Conservation (phyloP, 345 rosid genomes). For the Citropsis articulata region DNA sequence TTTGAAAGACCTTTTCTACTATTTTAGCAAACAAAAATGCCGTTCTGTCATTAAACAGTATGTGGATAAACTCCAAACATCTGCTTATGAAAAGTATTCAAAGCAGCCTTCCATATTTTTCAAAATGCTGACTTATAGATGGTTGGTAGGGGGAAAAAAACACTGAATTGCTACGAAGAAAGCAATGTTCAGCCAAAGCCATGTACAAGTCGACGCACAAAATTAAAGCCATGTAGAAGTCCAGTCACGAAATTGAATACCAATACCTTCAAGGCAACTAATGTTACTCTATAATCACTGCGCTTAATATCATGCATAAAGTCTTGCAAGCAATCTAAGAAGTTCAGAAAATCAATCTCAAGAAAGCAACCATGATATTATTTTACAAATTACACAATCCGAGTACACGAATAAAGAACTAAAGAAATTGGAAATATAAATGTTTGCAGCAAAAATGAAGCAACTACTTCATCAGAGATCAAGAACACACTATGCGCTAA, state of each 20-base stretch:
- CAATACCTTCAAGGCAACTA: background rate
- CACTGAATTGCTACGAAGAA: background rate
- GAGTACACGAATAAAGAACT: background rate
- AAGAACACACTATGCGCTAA: background rate
- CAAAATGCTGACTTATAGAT: background rate
- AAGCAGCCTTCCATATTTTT: background rate
- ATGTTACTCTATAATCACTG: background rate
- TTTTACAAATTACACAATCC: background rate
- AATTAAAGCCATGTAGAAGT: background rate
- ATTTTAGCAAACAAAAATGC: background rate
- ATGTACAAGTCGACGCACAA: background rate
- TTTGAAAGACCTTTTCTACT: background rate
- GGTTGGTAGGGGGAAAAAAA: too few species aligned
- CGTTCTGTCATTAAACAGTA: background rate
- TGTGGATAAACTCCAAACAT: too few species aligned
- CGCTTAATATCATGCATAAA: background rate
- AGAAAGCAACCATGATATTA: background rate
- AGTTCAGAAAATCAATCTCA: background rate
- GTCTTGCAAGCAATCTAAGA: background rate
- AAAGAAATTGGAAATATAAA: background rate
- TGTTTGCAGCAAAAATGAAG: background rate
- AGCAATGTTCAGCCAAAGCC: background rate
- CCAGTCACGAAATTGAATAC: background rate
- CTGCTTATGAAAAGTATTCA: background rate
- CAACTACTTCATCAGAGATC: background rate